phyloP scores from a whole-genome alignment of 73 alveolate species.

The Paramecium biaurelia region DNA sequence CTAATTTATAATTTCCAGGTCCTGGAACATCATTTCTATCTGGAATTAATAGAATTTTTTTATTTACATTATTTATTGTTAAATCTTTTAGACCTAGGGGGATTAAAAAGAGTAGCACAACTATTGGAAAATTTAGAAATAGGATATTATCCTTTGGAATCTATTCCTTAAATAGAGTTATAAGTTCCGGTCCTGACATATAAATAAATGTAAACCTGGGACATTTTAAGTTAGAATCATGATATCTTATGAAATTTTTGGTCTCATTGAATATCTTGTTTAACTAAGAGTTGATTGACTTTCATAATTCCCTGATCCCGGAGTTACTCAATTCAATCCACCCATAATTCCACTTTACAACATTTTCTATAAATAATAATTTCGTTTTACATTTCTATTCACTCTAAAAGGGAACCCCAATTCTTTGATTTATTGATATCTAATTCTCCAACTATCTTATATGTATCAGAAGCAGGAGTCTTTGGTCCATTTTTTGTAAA shows the following conservation, averaged over 20 bases:
- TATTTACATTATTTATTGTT: slow-evolving; percentile 33
- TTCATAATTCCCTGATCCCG: slow-evolving; percentile 64
- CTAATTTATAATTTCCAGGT: slow-evolving; percentile 70
- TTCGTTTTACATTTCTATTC: slow-evolving; percentile 47
- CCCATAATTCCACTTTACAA: slow-evolving; percentile 58
- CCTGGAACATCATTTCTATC: slow-evolving; percentile 67
- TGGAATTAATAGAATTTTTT: not conserved
- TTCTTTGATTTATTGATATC: slow-evolving; percentile 48
- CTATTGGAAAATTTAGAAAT: slow-evolving; percentile 60
- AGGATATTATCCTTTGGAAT: slow-evolving; percentile 58
- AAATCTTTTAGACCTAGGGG: slow-evolving; percentile 70
- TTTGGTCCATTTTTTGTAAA: not conserved
- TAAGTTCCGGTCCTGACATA: slow-evolving; percentile 55
- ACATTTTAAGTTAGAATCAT: slow-evolving; percentile 44
- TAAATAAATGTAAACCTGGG: not conserved
- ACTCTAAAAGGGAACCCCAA: slow-evolving; percentile 61
- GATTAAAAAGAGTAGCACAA: slow-evolving; percentile 63
- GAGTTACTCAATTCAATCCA: slow-evolving; percentile 36
- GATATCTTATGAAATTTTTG: slow-evolving; percentile 39
- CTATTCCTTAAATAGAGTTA: slow-evolving; percentile 21
- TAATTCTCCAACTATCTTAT: slow-evolving; percentile 31
- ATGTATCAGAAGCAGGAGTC: slow-evolving; percentile 61
- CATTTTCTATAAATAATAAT: slow-evolving; percentile 46
- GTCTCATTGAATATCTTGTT: slow-evolving; percentile 49
- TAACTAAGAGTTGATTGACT: slow-evolving; percentile 17